Conservation (phyloP, 441 rosid genomes). For the Daphne laureola region DNA sequence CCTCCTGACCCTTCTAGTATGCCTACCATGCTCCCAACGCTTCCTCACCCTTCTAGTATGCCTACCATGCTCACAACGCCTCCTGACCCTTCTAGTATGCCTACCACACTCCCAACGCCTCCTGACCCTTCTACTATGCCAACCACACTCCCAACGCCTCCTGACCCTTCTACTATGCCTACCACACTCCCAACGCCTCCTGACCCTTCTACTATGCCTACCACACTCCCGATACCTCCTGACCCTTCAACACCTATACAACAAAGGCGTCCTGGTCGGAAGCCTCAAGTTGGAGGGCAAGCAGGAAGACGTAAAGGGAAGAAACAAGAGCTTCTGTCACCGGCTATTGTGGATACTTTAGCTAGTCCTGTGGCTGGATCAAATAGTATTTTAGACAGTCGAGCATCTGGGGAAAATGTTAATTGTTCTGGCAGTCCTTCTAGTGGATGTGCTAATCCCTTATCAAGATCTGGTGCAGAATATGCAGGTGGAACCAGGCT, state of each 20-base stretch:
- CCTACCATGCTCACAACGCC: too few relatives aligned
- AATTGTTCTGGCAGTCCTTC: slow-evolving; percentile 22
- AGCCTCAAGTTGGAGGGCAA: slow-evolving; percentile 47
- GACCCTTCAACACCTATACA: slow-evolving; percentile 28
- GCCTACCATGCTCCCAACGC: slow-evolving; percentile 28
- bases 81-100: slow-evolving; percentile 1
- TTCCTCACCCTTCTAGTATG: slow-evolving; percentile 9
- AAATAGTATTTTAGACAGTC: slow-evolving; percentile 21
- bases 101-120: slow-evolving; percentile 29
- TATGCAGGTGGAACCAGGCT: slow-evolving; percentile 19
- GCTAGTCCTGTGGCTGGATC: slow-evolving; percentile 26
- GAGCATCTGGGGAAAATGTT: slow-evolving; percentile 13
- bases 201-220: slow-evolving; percentile 24
- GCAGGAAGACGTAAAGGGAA: slow-evolving; percentile 63
- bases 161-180: slow-evolving; percentile 20
- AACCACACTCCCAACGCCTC: slow-evolving; percentile 27
- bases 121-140: slow-evolving; percentile 26
- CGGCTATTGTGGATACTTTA: slow-evolving; percentile 24
- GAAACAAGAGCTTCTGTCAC: slow-evolving; percentile 31
- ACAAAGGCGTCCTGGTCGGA: slow-evolving; percentile 55
- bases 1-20: slow-evolving; percentile 1
- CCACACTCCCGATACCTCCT: slow-evolving; percentile 26
- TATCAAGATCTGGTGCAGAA: slow-evolving; percentile 25
- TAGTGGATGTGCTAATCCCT: slow-evolving; percentile 15
- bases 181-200: slow-evolving; percentile 31